These are phyloP conservation scores for Dalbergia cochinchinensis DNA, from an alignment of 306 rosid genomes.

Conservation along the genomic window DNA sequence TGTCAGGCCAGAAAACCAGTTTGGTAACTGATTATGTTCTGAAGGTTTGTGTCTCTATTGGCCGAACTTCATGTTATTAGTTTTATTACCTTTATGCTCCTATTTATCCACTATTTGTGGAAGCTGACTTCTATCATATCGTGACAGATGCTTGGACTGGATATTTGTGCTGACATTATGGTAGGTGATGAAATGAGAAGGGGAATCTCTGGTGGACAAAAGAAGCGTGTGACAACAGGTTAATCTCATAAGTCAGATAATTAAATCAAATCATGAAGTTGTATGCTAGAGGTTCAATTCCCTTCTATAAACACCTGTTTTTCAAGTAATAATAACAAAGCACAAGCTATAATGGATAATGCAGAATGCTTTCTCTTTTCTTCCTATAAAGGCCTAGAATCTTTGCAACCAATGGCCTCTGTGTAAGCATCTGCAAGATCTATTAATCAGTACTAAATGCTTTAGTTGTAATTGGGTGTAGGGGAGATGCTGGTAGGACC, in stretches of 20 bases:
- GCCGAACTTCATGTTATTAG: not conserved
- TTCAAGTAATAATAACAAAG: too few relatives aligned
- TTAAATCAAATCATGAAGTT: not conserved
- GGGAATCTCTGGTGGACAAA: slow-evolving; percentile 75
- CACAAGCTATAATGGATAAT: too few relatives aligned
- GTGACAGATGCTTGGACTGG: slow-evolving; percentile 63
- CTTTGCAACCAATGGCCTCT: not conserved
- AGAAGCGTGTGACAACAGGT: slow-evolving; percentile 71
- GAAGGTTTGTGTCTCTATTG: slow-evolving; percentile 41
- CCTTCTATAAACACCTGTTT: not conserved
- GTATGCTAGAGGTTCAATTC: slow-evolving; percentile 11
- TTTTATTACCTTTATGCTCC: not conserved
- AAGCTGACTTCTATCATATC: not conserved
- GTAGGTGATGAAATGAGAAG: slow-evolving; percentile 68
- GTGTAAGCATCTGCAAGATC: not conserved
- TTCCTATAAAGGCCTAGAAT: not conserved
- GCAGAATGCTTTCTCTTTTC: not conserved
- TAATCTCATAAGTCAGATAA: not conserved
- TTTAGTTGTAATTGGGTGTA: slow-evolving; percentile 45
- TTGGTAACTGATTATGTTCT: slow-evolving; percentile 74
- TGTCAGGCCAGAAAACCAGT: slow-evolving; percentile 68
- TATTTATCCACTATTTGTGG: too few relatives aligned
- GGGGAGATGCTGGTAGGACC: slow-evolving; percentile 97
- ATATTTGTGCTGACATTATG: slow-evolving; percentile 66
- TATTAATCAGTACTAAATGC: slow-evolving; percentile 51